Percentiles rank a stretch among this genome's conserved stretches.
Evolutionary conservation across 2,329 filamentous ascomycete genomes (phyloP).

Genomic region (Penicillium crustosum): DNA sequence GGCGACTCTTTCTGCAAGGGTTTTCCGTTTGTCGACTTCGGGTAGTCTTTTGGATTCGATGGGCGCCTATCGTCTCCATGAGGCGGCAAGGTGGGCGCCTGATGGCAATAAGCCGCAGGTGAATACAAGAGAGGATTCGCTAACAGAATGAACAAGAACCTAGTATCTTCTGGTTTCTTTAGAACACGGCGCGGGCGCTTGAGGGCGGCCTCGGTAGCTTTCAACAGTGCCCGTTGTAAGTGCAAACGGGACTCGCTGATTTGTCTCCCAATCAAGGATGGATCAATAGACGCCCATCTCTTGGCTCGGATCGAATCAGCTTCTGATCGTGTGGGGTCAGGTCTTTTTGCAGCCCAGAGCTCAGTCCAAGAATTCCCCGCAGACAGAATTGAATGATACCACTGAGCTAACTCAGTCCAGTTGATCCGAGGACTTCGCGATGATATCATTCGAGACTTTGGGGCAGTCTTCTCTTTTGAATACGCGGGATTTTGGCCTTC

Average conservation of each 20-base stretch:
- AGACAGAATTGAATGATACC: slow-evolving; percentile 70
- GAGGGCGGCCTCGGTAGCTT: slow-evolving; percentile 73
- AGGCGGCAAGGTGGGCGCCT: slow-evolving; percentile 17
- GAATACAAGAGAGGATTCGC: slow-evolving; percentile 74
- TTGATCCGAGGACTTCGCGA: slow-evolving; percentile 68
- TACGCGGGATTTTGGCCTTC: slow-evolving; percentile 31
- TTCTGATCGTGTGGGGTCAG: slow-evolving; percentile 31
- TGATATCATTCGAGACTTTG: slow-evolving; percentile 47
- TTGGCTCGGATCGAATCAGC: slow-evolving; percentile 24
- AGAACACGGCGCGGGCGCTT: slow-evolving; percentile 75
- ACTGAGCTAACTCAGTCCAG: slow-evolving; percentile 69
- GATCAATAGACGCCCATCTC: slow-evolving; percentile 44
- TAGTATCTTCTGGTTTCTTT: slow-evolving; percentile 65
- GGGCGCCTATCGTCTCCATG: slow-evolving; percentile 30
- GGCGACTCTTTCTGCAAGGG: slow-evolving; percentile 19
- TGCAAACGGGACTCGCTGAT: slow-evolving; percentile 66
- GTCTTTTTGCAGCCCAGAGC: slow-evolving; percentile 57
- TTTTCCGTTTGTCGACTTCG: slow-evolving; percentile 19
- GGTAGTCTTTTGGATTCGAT: slow-evolving; percentile 28
- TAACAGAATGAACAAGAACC: slow-evolving; percentile 76
- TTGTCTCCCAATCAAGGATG: slow-evolving; percentile 52
- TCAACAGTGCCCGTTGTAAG: slow-evolving; percentile 68
- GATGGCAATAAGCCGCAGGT: slow-evolving; percentile 26
- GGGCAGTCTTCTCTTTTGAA: slow-evolving; percentile 36
- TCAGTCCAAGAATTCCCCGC: slow-evolving; percentile 67